Evolutionary conservation across 192 early-diverging fungal genomes (phyloP), one percentile per base, ranked within the genome.

Genomic region (Coemansia sp.): DNA sequence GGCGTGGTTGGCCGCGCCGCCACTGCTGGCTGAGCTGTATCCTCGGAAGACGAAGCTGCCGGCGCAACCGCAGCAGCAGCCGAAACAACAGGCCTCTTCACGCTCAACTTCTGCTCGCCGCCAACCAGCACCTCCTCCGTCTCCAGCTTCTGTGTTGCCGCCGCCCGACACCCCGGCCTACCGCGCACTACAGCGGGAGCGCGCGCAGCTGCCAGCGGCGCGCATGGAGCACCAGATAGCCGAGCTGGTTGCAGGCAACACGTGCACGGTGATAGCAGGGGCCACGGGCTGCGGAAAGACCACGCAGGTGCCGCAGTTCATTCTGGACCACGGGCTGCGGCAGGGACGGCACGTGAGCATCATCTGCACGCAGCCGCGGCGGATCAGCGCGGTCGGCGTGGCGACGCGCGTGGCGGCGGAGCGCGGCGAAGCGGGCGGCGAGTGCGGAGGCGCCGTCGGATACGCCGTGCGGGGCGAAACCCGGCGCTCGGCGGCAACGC

Each of bases 281-380:
- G 84, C 80, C 8, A 85, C 84, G 0, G 84, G 84, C 9, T 83
- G 80, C 41, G 84, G 84, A 38, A 85, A 83, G 68, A 87, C 87
- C 40, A 92, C 88, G 8, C 92, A 94, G 74, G 87, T 96, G 8
- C 94, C 95, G 14, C 94, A 96, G 72, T 95, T 92, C 62, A 81
- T 98, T 39, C 73, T 98, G 20, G 89, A 92, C 56, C 84, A 79
- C 12, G 88, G 88, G 10, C 87, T 94, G 46, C 38, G 22, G 4
- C 43, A 57, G 9, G 75, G 82, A 19, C 45, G 63, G 43, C 61
- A 79, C 14, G 83, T 75, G 82, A 65, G 84, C 63, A 91, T 97
- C 49, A 85, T 95, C 1, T 93, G 94, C 68, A 98, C 96, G 10
- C 96, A 98, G 74, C 96, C 96, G 7, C 81, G 96, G 17, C 86